Evolutionary conservation across 2,329 filamentous ascomycete species (phyloP), one percentile per base, ranked within the genome.

Genomic region (Moelleriella libera): DNA sequence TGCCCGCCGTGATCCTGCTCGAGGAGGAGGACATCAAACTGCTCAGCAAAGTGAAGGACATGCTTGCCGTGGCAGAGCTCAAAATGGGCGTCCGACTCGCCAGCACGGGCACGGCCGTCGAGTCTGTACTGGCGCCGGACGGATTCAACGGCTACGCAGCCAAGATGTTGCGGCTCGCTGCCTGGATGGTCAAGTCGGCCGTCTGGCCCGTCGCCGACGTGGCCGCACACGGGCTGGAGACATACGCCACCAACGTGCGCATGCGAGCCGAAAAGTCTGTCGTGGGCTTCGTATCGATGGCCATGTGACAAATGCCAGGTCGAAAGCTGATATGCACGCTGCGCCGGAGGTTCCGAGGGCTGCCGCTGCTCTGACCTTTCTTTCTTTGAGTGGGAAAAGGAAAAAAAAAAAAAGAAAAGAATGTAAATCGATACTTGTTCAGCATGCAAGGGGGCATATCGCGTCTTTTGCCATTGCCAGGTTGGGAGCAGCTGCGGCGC

Each of bases 11-110:
- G 48, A 88, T 96, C 79, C 75, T 96, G 4, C 72, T 97, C 1
- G 89, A 96, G 58, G 86, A 92, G 14, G 90, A 97, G 59, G 90
- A 98, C 54, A 76, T 85, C 53, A 90, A 90, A 63, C 71, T 97
- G 2, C 68, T 97, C 6, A 74, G 78, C 43, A 95, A 94, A 66
- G 80, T 96, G 29, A 78, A 85, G 54, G 83, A 87, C 52, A 83
- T 97, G 8, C 68, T 96, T 41, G 69, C 75, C 37, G 83, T 78
- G 51, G 81, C 87, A 8, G 87, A 95, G 61, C 71, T 78, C 58
- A 95, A 94, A 66, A 81, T 94, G 70, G 80, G 76, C 48, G 41
- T 45, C 32, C 47, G 34, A 4, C 12, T 44, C 6, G 32, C 32
- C 12, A 7, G 74, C 51, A 72, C 70, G 45, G 66, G 75, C 56